phyloP scores from a whole-genome alignment of 768 basidiomycete species.

The Coprinellus micaceus region DNA sequence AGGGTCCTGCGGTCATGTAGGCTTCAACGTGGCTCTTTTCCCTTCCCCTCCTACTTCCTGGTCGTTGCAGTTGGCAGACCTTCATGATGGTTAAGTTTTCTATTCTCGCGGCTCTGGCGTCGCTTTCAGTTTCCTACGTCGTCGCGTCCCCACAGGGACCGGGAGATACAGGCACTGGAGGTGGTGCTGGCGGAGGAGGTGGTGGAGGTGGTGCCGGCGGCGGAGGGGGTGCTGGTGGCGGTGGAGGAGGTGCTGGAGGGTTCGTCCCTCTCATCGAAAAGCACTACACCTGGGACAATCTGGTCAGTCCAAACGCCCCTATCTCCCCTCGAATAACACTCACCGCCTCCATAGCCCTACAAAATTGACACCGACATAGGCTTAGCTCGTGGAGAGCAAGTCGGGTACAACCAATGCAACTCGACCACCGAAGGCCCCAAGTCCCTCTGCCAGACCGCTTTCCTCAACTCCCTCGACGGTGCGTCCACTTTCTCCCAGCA shows the following conservation, averaged over 20 bases:
- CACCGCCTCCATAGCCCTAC: constrained; percentile 9
- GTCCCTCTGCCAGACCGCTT: constrained; percentile 55
- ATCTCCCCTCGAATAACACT: background rate
- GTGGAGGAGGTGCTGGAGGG: background rate
- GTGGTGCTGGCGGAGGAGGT: no score
- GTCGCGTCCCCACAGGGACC: background rate
- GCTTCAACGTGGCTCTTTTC: background rate
- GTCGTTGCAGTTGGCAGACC: no score
- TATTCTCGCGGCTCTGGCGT: background rate
- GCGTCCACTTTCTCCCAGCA: constrained; percentile 9
- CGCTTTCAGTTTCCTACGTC: background rate
- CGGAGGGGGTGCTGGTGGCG: no score
- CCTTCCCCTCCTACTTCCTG: background rate
- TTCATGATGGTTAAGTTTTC: background rate
- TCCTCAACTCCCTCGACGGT: constrained; percentile 45
- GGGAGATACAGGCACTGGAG: no score
- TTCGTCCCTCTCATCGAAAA: constrained; percentile 4
- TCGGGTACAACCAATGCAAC: constrained; percentile 62
- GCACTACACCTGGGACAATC: background rate
- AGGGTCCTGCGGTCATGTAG: no score
- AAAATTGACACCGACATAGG: constrained; percentile 10
- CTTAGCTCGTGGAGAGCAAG: constrained; percentile 37
- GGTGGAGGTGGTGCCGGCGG: no score
- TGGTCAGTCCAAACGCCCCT: background rate
- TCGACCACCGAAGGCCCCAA: constrained; percentile 53